Percentiles rank a stretch among this genome's conserved stretches.
phyloP scores from a whole-genome alignment of 73 alveolate species.

The Tetrahymena borealis region DNA sequence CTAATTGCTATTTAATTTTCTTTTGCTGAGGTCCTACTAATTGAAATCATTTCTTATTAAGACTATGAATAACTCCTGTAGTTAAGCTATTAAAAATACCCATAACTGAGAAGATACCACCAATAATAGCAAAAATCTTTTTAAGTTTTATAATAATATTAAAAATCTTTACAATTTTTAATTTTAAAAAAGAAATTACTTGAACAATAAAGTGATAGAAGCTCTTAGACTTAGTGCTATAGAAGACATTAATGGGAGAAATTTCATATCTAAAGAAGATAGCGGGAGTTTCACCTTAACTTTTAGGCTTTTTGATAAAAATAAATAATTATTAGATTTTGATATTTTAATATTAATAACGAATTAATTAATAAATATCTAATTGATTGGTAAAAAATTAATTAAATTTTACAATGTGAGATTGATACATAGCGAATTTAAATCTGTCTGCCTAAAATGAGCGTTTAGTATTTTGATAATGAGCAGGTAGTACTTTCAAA shows the following conservation, averaged over 20 bases:
- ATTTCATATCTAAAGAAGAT: slow-evolving; percentile 37
- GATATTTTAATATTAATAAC: background rate
- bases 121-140: slow-evolving; percentile 17
- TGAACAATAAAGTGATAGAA: slow-evolving; percentile 33
- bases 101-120: slow-evolving; percentile 37
- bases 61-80: background rate
- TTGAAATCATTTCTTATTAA: too few relatives aligned
- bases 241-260: slow-evolving; percentile 35
- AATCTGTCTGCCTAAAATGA: background rate
- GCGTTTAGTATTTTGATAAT: background rate
- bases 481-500: background rate
- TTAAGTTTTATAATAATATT: background rate
- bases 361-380: background rate
- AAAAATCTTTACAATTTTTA: background rate
- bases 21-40: too few relatives aligned
- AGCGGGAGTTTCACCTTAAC: slow-evolving; percentile 15
- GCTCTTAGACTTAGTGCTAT: slow-evolving; percentile 6
- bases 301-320: background rate
- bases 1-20: too few relatives aligned
- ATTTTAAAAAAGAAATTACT: background rate
- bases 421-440: background rate
- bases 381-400: background rate
- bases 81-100: slow-evolving; percentile 19
- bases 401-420: background rate
- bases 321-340: background rate